Conservation (phyloP, 2,329 filamentous ascomycete genomes). For the Colletotrichum plurivorum region DNA sequence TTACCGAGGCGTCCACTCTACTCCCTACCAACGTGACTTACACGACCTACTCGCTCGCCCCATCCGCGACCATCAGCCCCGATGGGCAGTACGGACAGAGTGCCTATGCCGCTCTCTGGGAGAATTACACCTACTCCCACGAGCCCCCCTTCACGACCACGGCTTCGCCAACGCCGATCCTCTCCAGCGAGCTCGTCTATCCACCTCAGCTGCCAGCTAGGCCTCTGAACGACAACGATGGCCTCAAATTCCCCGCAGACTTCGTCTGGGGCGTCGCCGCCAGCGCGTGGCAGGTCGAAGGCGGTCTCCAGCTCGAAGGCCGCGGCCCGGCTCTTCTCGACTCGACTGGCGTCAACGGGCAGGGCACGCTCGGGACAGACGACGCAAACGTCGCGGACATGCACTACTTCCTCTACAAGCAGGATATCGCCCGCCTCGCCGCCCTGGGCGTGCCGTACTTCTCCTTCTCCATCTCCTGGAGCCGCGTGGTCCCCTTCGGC, state of each 20-base stretch:
- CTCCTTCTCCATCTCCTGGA: slow-evolving; percentile 67
- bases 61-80: neutral
- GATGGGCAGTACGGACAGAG: slow-evolving; percentile 50
- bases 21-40: slow-evolving; percentile 21
- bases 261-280: slow-evolving; percentile 65
- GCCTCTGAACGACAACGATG: slow-evolving; percentile 63
- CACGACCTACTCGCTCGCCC: slow-evolving; percentile 8
- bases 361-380: slow-evolving; percentile 42
- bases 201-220: slow-evolving; percentile 59
- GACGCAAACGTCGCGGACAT: slow-evolving; percentile 58
- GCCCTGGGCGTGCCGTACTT: slow-evolving; percentile 66
- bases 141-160: slow-evolving; percentile 62
- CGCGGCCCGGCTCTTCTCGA: slow-evolving; percentile 60
- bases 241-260: slow-evolving; percentile 65
- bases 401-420: slow-evolving; percentile 70
- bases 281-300: slow-evolving; percentile 61
- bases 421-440: slow-evolving; percentile 67
- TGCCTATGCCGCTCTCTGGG: slow-evolving; percentile 51
- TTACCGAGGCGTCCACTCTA: slow-evolving; percentile 5
- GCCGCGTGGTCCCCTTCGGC: slow-evolving; percentile 66
- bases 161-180: slow-evolving; percentile 67
- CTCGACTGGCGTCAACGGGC: slow-evolving; percentile 48
- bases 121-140: slow-evolving; percentile 56
- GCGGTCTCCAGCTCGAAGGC: slow-evolving; percentile 60
- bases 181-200: slow-evolving; percentile 61